Percentiles rank a stretch among this genome's conserved stretches.
These are phyloP conservation scores for Arthrinium phaeospermum DNA, from an alignment of 2,329 filamentous ascomycete species.

Conservation along the genomic window DNA sequence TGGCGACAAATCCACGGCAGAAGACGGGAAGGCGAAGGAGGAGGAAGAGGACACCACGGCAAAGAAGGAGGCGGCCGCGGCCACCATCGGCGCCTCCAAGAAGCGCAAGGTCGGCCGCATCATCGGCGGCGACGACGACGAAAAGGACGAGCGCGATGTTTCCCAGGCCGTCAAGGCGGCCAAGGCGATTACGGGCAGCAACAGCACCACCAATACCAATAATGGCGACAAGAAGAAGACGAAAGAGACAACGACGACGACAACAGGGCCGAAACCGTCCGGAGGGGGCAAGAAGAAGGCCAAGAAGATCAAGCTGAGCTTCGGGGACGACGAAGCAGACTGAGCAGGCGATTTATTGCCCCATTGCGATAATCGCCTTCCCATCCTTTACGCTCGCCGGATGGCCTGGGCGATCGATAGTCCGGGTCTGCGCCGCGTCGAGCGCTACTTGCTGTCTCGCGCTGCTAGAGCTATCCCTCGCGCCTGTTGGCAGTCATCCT, in stretches of 20 bases:
- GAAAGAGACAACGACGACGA: slow-evolving; percentile 24
- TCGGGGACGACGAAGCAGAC: slow-evolving; percentile 62
- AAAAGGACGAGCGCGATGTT: slow-evolving; percentile 27
- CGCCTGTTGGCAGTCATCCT: background rate
- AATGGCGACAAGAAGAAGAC: slow-evolving; percentile 23
- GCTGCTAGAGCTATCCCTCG: background rate
- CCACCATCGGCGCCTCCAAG: slow-evolving; percentile 50
- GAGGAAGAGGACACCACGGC: slow-evolving; percentile 30
- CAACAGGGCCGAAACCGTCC: slow-evolving; percentile 25
- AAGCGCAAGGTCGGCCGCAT: slow-evolving; percentile 63
- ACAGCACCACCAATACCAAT: slow-evolving; percentile 6
- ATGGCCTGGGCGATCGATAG: background rate
- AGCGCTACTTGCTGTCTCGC: too few species aligned
- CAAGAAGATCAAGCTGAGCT: slow-evolving; percentile 72
- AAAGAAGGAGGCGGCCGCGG: slow-evolving; percentile 33
- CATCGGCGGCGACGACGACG: slow-evolving; percentile 45
- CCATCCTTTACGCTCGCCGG: background rate
- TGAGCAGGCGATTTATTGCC: background rate
- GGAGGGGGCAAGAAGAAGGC: slow-evolving; percentile 44
- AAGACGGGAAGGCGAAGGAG: slow-evolving; percentile 34
- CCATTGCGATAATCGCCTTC: background rate
- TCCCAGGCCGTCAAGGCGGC: slow-evolving; percentile 29
- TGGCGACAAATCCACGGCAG: slow-evolving; percentile 30
- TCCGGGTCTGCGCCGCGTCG: background rate
- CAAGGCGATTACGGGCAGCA: slow-evolving; percentile 28